These are phyloP conservation scores for Ottelia alismoides DNA, from an alignment of 106 monocot genomes.

Conservation along the genomic window DNA sequence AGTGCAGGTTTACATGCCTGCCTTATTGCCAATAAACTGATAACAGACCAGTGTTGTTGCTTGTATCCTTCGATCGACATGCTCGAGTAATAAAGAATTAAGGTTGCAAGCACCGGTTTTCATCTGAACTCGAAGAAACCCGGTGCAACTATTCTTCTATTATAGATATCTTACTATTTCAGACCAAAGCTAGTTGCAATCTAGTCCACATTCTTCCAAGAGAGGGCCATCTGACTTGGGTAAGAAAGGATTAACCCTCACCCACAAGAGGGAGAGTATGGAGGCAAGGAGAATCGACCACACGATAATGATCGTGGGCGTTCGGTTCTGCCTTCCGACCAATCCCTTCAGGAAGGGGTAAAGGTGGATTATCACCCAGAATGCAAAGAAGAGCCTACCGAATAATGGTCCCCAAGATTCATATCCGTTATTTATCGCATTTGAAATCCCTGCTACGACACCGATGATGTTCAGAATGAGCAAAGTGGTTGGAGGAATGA, in stretches of 20 bases:
- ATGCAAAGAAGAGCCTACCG: conserved; percentile 49
- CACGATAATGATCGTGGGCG: conserved; percentile 56
- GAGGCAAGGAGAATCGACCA: conserved; percentile 71
- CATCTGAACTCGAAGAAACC: too few species aligned
- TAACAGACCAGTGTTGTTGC: too few species aligned
- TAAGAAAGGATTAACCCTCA: conserved; percentile 57
- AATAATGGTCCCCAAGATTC: conserved; percentile 68
- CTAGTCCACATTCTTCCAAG: conserved; percentile 52
- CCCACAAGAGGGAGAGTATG: conserved; percentile 58
- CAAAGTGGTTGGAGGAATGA: conserved; percentile 53
- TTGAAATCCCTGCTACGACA: conserved; percentile 51
- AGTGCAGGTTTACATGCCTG: too few species aligned
- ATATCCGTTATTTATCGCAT: conserved; percentile 65
- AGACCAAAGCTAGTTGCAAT: conserved; percentile 46
- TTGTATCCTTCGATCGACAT: too few species aligned
- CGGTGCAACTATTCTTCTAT: too few species aligned
- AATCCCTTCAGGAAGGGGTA: conserved; percentile 64
- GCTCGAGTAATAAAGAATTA: too few species aligned
- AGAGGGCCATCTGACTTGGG: conserved; percentile 44
- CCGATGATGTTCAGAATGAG: conserved; percentile 50
- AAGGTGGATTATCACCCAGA: too few species aligned
- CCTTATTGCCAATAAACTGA: too few species aligned
- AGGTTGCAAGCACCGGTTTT: too few species aligned
- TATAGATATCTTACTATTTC: too few species aligned
- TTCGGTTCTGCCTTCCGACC: conserved; percentile 44